Conservation (phyloP, 129 eudicot genomes). For the Calendula officinalis region DNA sequence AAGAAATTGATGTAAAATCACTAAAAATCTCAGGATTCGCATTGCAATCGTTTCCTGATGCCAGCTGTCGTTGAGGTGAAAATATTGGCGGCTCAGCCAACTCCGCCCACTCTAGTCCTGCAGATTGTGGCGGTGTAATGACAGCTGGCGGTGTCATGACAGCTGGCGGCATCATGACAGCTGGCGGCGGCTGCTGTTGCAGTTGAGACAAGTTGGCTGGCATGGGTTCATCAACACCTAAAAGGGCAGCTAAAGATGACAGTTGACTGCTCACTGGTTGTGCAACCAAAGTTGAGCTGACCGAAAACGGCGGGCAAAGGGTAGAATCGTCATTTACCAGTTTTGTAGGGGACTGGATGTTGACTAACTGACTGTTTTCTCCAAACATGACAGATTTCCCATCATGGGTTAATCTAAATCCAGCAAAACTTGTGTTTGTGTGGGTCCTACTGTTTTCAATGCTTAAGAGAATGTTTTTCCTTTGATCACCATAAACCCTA, state of each 20-base stretch:
- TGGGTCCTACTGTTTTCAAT: constrained; percentile 7
- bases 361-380: constrained; percentile 3
- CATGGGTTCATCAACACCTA: constrained; percentile 28
- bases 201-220: constrained; percentile 16
- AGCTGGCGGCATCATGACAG: not conserved
- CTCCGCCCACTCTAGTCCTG: constrained; percentile 16
- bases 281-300: not conserved
- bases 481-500: constrained; percentile 41
- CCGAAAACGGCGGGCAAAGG: not conserved
- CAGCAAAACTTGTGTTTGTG: constrained; percentile 30
- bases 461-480: constrained; percentile 33
- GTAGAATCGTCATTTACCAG: constrained; percentile 21
- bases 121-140: constrained; percentile 17
- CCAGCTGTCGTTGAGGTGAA: constrained; percentile 28
- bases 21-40: constrained; percentile 27
- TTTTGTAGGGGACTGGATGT: constrained; percentile 6
- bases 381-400: constrained; percentile 54
- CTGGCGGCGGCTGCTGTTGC: constrained; percentile 15
- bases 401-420: constrained; percentile 40
- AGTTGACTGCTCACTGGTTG: constrained; percentile 7
- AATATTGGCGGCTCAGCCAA: constrained; percentile 15
- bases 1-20: constrained; percentile 17
- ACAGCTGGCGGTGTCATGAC: not conserved
- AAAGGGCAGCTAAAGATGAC: constrained; percentile 28
- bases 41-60: constrained; percentile 25